phyloP scores from a whole-genome alignment of 2,329 filamentous ascomycete genomes.

The Trichoderma sp. region DNA sequence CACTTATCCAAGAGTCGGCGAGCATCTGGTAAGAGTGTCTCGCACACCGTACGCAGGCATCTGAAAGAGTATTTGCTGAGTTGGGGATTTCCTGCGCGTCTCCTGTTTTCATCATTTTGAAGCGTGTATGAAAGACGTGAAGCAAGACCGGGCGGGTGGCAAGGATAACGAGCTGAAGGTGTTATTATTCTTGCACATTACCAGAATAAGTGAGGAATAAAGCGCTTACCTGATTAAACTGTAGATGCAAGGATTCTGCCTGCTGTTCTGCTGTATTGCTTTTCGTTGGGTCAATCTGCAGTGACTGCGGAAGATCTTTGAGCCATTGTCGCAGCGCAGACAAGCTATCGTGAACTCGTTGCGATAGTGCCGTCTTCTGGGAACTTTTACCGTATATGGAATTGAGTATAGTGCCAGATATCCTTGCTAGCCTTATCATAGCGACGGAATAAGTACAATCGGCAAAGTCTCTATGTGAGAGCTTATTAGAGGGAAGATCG shows the following conservation, averaged over 20 bases:
- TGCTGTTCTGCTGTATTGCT: neutral
- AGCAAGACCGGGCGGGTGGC: neutral
- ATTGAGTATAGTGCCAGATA: neutral
- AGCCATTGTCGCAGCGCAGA: neutral
- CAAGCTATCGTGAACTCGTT: neutral
- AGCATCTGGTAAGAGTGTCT: slow-evolving; percentile 36
- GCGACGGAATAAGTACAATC: neutral
- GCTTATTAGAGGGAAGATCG: neutral
- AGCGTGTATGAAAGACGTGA: neutral
- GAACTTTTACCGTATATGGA: neutral
- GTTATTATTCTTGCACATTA: neutral
- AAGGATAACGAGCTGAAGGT: neutral
- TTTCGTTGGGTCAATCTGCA: neutral
- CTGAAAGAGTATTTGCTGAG: neutral
- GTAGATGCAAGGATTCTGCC: neutral
- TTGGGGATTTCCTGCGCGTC: neutral
- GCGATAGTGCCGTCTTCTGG: neutral
- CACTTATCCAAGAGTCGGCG: slow-evolving; percentile 51
- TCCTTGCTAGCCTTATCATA: neutral
- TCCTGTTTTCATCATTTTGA: neutral
- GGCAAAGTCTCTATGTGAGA: neutral
- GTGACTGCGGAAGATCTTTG: neutral
- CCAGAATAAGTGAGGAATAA: too few relatives aligned
- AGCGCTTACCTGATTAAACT: neutral
- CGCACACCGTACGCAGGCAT: neutral